Evolutionary conservation across 305 asterid genomes (phyloP).

Genomic region (Fraxinus floribunda): DNA sequence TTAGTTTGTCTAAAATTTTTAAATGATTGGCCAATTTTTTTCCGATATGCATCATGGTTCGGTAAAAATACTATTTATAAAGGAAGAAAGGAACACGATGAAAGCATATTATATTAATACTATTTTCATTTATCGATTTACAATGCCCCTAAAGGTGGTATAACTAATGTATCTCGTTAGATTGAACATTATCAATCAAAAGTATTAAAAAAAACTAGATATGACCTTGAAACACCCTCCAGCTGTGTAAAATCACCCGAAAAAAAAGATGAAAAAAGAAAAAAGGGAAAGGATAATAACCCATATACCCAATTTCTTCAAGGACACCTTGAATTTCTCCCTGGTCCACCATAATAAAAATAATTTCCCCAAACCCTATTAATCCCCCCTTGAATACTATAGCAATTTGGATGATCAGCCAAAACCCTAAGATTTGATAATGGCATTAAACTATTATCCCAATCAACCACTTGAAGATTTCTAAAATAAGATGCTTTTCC

Average conservation of each 20-base stretch:
- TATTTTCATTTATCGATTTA: slow-evolving; percentile 35
- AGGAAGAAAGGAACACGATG: not conserved
- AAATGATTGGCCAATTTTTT: not conserved
- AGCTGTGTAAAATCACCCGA: slow-evolving; percentile 4
- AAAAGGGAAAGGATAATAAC: too few species aligned
- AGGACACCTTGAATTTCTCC: slow-evolving; percentile 75
- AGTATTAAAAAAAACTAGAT: slow-evolving; percentile 28
- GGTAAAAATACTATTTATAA: too few species aligned
- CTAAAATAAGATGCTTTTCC: slow-evolving; percentile 88
- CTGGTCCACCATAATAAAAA: slow-evolving; percentile 95
- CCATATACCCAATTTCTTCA: slow-evolving; percentile 20
- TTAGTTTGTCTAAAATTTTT: not conserved
- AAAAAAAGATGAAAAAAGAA: not conserved
- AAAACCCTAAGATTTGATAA: slow-evolving; percentile 64
- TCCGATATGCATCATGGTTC: not conserved
- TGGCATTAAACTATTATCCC: slow-evolving; percentile 78
- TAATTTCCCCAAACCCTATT: slow-evolving; percentile 90
- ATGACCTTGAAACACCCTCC: slow-evolving; percentile 18
- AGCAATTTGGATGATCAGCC: slow-evolving; percentile 82
- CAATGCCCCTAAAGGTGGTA: slow-evolving; percentile 37
- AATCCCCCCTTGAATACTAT: slow-evolving; percentile 75
- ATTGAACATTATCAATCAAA: slow-evolving; percentile 33
- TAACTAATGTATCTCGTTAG: slow-evolving; percentile 38
- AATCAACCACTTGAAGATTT: slow-evolving; percentile 79
- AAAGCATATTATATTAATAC: too few species aligned